A percentile compares a stretch with the other conserved stretches of the same genome.
These are phyloP conservation scores for Thuidium tamariscinum DNA, from an alignment of 225 moss, liverwort and hornwort genomes.

Conservation along the genomic window DNA sequence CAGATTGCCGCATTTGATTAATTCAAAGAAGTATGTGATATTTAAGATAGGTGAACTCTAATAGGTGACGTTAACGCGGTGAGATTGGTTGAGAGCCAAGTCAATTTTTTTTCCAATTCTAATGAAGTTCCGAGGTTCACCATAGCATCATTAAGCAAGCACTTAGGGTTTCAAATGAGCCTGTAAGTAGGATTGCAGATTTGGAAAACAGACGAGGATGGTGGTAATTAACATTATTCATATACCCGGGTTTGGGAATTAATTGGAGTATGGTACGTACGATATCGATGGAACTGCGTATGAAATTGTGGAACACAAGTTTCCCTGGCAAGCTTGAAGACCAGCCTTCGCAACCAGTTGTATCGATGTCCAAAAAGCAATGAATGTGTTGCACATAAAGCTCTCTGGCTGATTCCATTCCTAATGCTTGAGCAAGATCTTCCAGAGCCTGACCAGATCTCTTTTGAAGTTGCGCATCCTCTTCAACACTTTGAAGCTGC, in stretches of 20 bases:
- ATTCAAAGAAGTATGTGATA: not conserved
- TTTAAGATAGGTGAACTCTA: not conserved
- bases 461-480: conserved; percentile 30
- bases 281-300: conserved; percentile 31
- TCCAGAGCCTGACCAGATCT: conserved; percentile 25
- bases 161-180: not conserved
- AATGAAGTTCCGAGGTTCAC: not conserved
- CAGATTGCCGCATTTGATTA: not conserved
- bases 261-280: conserved; percentile 13
- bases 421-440: conserved; percentile 27
- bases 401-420: conserved; percentile 29
- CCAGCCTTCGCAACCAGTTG: conserved; percentile 37
- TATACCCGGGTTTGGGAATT: not conserved
- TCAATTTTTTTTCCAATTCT: not conserved
- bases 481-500: conserved; percentile 75
- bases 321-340: conserved; percentile 39
- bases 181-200: no score
- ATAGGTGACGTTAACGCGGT: not conserved
- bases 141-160: not conserved
- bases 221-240: not conserved
- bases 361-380: conserved; percentile 32
- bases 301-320: conserved; percentile 58
- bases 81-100: not conserved
- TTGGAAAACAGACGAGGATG: not conserved
- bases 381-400: conserved; percentile 46